A percentile compares a stretch with the other conserved stretches of the same genome.
Conservation (phyloP, 805 yeast genomes). For the Wickerhamomyces queroliae region DNA sequence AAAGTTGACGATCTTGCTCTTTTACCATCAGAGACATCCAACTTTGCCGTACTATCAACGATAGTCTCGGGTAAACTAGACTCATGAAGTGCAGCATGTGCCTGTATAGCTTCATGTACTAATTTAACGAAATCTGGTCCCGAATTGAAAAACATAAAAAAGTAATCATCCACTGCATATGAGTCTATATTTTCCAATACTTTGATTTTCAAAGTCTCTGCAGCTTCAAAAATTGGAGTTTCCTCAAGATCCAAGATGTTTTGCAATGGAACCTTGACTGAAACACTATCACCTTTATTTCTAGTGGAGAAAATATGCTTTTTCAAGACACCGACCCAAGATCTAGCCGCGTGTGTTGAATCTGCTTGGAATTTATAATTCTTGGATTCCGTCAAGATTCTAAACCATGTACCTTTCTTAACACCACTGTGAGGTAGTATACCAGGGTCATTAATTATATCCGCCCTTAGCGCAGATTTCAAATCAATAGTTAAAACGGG, state of each 20-base stretch:
- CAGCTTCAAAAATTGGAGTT: constrained; percentile 47
- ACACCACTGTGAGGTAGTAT: neutral
- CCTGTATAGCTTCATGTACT: constrained; percentile 34
- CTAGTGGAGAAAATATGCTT: constrained; percentile 73
- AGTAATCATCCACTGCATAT: constrained; percentile 60
- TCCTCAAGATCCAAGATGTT: constrained; percentile 60
- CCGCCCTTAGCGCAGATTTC: constrained; percentile 55
- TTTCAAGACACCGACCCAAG: constrained; percentile 73
- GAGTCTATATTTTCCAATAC: constrained; percentile 51
- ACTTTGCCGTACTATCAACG: constrained; percentile 9
- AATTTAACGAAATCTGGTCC: constrained; percentile 38
- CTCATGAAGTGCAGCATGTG: constrained; percentile 15
- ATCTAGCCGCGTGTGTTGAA: constrained; percentile 61
- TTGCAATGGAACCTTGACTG: constrained; percentile 68
- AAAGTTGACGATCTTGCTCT: constrained; percentile 1
- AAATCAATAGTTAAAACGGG: constrained; percentile 75
- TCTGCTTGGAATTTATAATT: constrained; percentile 70
- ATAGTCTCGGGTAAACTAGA: constrained; percentile 2
- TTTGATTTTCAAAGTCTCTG: constrained; percentile 52
- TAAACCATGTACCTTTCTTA: constrained; percentile 40
- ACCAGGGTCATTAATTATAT: constrained; percentile 28
- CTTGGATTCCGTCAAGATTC: constrained; percentile 50
- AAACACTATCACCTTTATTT: constrained; percentile 65
- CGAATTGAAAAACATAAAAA: constrained; percentile 57
- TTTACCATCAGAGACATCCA: constrained; percentile 1